Conservation (phyloP, 2,329 filamentous ascomycete genomes). For the Ophiostoma sp. region DNA sequence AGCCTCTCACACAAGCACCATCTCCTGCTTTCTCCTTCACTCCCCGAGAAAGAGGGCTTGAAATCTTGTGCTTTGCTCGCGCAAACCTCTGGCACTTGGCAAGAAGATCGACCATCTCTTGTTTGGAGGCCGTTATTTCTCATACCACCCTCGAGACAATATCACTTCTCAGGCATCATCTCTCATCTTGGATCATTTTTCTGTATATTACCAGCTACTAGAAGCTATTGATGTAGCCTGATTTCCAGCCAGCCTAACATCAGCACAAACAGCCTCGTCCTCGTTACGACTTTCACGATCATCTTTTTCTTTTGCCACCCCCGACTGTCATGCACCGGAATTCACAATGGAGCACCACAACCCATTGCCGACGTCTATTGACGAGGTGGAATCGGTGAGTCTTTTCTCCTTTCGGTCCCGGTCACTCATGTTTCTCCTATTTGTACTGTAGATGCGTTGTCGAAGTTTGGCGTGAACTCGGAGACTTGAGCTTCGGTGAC, state of each 20-base stretch:
- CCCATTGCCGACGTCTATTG: slow-evolving; percentile 36
- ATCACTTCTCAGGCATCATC: not conserved
- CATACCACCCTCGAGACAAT: not conserved
- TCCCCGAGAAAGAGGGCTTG: not conserved
- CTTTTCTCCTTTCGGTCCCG: not conserved
- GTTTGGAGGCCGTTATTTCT: not conserved
- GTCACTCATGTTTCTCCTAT: not conserved
- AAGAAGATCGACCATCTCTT: not conserved
- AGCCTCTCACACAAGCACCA: not conserved
- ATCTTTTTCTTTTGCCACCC: not conserved
- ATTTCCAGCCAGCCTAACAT: not conserved
- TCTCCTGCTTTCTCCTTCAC: not conserved
- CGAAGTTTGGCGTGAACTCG: not conserved
- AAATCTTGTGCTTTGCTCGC: not conserved
- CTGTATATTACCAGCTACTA: not conserved
- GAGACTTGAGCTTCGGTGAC: not conserved
- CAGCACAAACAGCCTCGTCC: not conserved
- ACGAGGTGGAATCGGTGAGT: slow-evolving; percentile 41
- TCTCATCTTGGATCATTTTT: not conserved
- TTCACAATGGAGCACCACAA: slow-evolving; percentile 29
- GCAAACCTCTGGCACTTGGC: slow-evolving; percentile 2
- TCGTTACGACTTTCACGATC: not conserved
- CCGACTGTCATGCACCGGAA: slow-evolving; percentile 19
- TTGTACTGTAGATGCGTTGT: not conserved
- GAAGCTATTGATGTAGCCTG: not conserved